Evolutionary conservation across 306 rosid genomes (phyloP).

Genomic region (Benincasa hispida): DNA sequence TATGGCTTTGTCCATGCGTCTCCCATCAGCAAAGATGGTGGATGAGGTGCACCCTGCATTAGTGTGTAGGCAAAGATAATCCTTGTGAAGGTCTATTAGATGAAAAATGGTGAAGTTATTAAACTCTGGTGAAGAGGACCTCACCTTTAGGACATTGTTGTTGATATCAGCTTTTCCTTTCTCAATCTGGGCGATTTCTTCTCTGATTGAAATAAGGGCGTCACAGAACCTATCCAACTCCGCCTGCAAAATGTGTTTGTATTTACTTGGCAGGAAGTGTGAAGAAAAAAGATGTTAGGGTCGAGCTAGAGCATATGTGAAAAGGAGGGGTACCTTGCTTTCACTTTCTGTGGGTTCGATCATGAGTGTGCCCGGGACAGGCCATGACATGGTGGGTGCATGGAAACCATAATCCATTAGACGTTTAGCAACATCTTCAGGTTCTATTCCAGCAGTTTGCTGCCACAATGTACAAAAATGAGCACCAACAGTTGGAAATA

Average conservation of each 20-base stretch:
- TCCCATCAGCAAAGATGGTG: conserved; percentile 96
- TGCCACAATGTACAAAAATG: conserved; percentile 13
- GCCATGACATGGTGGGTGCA: conserved; percentile 99
- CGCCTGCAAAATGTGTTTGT: conserved; percentile 45
- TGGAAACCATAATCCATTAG: conserved; percentile 97
- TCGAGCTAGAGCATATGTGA: background rate
- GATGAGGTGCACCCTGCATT: conserved; percentile 91
- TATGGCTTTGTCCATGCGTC: conserved; percentile 96
- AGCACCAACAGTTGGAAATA: conserved; percentile 9
- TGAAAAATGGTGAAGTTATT: background rate
- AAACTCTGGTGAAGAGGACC: background rate
- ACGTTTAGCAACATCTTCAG: conserved; percentile 96
- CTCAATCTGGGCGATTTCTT: conserved; percentile 80
- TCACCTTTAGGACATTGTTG: conserved; percentile 93
- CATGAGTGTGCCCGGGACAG: conserved; percentile 99
- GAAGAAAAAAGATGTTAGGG: background rate
- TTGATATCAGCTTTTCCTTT: conserved; percentile 73
- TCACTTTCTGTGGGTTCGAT: conserved; percentile 98
- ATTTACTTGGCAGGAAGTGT: background rate
- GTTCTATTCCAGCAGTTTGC: conserved; percentile 91
- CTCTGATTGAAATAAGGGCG: conserved; percentile 77
- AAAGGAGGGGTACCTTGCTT: conserved; percentile 59
- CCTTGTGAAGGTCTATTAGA: background rate
- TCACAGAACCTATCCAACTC: conserved; percentile 93
- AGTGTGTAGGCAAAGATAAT: background rate